phyloP scores from a whole-genome alignment of 139 green algal genomes.

The Desmodesmus armatus region DNA sequence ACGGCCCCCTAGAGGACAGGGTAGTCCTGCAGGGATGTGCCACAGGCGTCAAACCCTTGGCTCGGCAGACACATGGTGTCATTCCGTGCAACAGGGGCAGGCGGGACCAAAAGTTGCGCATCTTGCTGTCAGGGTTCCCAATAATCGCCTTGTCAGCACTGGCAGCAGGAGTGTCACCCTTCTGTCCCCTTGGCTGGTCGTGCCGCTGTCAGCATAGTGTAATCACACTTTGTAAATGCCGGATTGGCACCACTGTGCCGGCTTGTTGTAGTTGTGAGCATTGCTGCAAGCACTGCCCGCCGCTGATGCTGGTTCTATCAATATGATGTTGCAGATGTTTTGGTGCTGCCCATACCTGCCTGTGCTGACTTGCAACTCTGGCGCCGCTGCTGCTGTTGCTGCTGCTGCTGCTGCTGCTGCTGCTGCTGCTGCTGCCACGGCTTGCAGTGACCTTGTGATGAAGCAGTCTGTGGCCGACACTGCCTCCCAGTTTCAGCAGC shows the following conservation, averaged over 20 bases:
- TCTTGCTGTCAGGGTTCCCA: no score
- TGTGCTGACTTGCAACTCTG: no score
- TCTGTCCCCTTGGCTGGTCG: no score
- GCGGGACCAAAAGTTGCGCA: no score
- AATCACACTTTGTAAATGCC: not conserved
- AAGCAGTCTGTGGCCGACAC: not conserved
- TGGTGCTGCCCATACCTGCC: no score
- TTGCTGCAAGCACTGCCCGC: not conserved
- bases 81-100: no score
- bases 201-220: not conserved
- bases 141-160: no score
- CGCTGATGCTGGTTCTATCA: not conserved
- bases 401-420: conserved; percentile 1
- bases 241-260: not conserved
- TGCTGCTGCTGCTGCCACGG: not conserved
- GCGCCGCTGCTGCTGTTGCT: not conserved
- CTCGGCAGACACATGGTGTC: no score
- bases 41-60: no score
- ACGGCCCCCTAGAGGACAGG: no score
- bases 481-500: not conserved
- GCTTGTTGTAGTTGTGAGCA: not conserved
- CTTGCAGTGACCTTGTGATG: conserved; percentile 20
- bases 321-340: not conserved
- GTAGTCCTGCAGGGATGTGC: no score
- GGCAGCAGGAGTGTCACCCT: no score